Conservation (phyloP, 129 eudicot genomes). For the carrot (Daucus carota) region DH1_v3.0 NC_030382.2:45944001-45944500, state of each 20-base stretch:
- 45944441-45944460: background rate
- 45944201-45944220: background rate
- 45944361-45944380: background rate
- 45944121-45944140: background rate
- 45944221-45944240: background rate
- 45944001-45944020: too few species aligned
- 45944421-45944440: background rate
- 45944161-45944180: background rate
- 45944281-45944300: background rate
- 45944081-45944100: background rate
- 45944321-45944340: background rate
- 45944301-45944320: background rate
- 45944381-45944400: background rate
- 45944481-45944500: constrained; percentile 87
- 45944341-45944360: background rate
- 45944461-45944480: constrained; percentile 24
- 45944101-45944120: background rate
- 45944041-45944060: too few species aligned
- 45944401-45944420: background rate
- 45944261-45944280: background rate
- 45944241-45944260: background rate
- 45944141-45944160: background rate
- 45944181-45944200: background rate
- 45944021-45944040: too few species aligned
- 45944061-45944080: too few species aligned